These are phyloP conservation scores for Arthroderma sp. DNA, from an alignment of 2,329 filamentous ascomycete species.

Conservation along the genomic window DNA sequence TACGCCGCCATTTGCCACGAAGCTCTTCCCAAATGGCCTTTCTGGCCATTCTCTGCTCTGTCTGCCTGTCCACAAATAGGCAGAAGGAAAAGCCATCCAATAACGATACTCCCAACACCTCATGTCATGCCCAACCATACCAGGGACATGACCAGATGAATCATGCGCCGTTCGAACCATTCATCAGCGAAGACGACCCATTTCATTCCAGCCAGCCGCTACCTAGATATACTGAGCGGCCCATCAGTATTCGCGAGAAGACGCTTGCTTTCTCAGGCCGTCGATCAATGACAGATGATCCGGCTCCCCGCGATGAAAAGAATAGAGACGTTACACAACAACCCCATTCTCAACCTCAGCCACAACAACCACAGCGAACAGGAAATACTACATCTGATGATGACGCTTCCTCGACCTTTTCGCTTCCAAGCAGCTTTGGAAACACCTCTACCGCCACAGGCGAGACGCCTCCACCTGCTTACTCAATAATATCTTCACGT, in stretches of 20 bases:
- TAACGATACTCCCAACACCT: background rate
- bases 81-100: background rate
- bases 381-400: constrained; percentile 9
- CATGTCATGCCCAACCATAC: background rate
- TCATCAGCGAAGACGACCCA: constrained; percentile 15
- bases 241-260: constrained; percentile 27
- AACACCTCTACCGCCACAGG: constrained; percentile 32
- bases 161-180: constrained; percentile 1
- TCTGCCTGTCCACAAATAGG: constrained; percentile 6
- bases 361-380: no score
- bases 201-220: constrained; percentile 24
- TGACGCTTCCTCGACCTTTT: constrained; percentile 28
- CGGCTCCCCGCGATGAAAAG: constrained; percentile 2
- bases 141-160: background rate
- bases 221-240: constrained; percentile 29
- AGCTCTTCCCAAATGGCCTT: constrained; percentile 4
- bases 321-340: background rate
- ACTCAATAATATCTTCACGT: constrained; percentile 22
- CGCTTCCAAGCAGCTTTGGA: constrained; percentile 31
- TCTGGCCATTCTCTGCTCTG: constrained; percentile 4
- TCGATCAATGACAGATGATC: background rate
- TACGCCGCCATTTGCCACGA: no score
- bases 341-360: no score
- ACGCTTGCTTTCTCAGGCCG: constrained; percentile 16
- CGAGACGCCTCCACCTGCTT: constrained; percentile 30